Evolutionary conservation across 306 rosid genomes (phyloP).

Genomic region (Acacia melanoxylon): DNA sequence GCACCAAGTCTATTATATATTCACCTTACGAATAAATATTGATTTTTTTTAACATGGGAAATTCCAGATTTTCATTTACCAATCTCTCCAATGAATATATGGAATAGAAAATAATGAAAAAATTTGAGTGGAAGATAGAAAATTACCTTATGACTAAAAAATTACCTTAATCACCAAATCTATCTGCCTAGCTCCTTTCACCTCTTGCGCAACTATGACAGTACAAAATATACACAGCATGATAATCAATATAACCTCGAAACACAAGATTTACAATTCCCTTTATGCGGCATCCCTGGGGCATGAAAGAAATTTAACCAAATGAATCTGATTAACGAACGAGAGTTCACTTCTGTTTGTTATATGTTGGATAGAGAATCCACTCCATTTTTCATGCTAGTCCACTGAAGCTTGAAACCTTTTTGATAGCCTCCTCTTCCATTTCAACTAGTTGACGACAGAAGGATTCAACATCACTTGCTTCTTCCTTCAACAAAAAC

Average conservation of each 20-base stretch:
- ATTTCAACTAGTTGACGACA: constrained; percentile 74
- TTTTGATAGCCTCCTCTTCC: constrained; percentile 75
- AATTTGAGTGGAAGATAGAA: not conserved
- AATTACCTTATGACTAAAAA: not conserved
- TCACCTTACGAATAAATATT: not conserved
- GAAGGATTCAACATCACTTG: constrained; percentile 57
- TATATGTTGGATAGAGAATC: not conserved
- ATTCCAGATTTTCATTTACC: not conserved
- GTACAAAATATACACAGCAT: not conserved
- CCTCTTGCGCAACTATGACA: not conserved
- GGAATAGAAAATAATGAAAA: not conserved
- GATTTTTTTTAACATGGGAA: not conserved
- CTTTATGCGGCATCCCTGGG: not conserved
- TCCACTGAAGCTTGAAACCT: constrained; percentile 71
- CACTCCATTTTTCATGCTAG: constrained; percentile 26
- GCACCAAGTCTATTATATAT: not conserved
- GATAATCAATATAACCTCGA: not conserved
- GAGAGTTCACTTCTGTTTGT: not conserved
- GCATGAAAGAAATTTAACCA: not conserved
- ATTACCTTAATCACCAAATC: not conserved
- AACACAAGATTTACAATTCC: not conserved
- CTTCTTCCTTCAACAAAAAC: constrained; percentile 63
- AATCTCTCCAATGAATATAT: not conserved
- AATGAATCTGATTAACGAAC: not conserved
- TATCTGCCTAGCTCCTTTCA: not conserved